Percentiles rank a stretch among this genome's conserved stretches.
phyloP scores from a whole-genome alignment of 2,329 filamentous ascomycete genomes.

The Escovopsis weberi region DNA sequence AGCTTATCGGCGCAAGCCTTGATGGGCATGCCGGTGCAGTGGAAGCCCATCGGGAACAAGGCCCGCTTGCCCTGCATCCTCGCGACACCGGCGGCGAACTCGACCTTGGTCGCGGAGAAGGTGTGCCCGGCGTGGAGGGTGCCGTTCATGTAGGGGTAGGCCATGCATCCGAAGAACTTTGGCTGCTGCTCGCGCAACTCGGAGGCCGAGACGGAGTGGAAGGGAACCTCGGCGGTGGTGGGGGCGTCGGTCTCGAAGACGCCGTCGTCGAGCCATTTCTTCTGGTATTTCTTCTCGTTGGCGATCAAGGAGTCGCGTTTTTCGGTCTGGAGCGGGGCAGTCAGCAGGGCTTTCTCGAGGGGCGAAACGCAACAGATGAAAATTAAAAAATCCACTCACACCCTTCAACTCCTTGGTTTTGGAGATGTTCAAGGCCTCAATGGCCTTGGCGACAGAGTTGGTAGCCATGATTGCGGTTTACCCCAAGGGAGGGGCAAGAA shows the following conservation, averaged over 20 bases:
- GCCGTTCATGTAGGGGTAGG: slow-evolving; percentile 64
- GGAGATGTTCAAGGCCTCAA: slow-evolving; percentile 37
- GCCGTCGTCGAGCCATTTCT: slow-evolving; percentile 34
- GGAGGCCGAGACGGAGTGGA: slow-evolving; percentile 55
- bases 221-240: slow-evolving; percentile 59
- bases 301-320: slow-evolving; percentile 73
- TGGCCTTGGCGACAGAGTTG: slow-evolving; percentile 28
- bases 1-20: slow-evolving; percentile 96
- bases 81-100: slow-evolving; percentile 77
- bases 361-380: background rate
- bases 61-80: slow-evolving; percentile 81
- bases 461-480: slow-evolving; percentile 24
- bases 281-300: slow-evolving; percentile 85
- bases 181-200: slow-evolving; percentile 69
- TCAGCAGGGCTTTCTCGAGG: background rate
- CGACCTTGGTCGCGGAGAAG: slow-evolving; percentile 84
- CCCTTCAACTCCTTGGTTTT: slow-evolving; percentile 49
- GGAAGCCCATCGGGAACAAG: slow-evolving; percentile 85
- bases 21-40: slow-evolving; percentile 91
- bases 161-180: slow-evolving; percentile 66
- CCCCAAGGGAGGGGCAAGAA: background rate
- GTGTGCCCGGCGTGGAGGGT: slow-evolving; percentile 81
- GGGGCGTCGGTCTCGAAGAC: slow-evolving; percentile 84
- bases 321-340: slow-evolving; percentile 45
- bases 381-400: slow-evolving; percentile 19